Conservation (phyloP, 2,329 filamentous ascomycete species). For the Pseudonectria buxi region DNA sequence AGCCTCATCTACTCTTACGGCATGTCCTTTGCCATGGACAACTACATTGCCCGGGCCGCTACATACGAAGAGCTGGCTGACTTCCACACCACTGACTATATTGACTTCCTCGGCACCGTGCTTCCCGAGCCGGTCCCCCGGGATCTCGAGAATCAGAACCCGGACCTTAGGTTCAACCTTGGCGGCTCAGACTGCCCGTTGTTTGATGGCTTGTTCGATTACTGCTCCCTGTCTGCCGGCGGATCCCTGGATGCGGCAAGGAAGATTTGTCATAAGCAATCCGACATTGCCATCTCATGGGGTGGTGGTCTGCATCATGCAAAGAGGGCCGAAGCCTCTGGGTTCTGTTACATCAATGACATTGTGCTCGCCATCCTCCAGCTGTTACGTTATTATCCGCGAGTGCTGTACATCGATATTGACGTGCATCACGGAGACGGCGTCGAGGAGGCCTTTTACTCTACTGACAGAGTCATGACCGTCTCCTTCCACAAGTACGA, state of each 20-base stretch:
- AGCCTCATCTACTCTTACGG: constrained; percentile 91
- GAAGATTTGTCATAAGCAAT: constrained; percentile 78
- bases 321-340: constrained; percentile 86
- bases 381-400: constrained; percentile 71
- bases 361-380: constrained; percentile 92
- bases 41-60: constrained; percentile 77
- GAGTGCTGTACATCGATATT: constrained; percentile 91
- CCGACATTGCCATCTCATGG: constrained; percentile 97
- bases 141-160: constrained; percentile 58
- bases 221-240: constrained; percentile 88
- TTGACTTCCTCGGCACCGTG: constrained; percentile 76
- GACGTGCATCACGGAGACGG: constrained; percentile 90
- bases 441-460: constrained; percentile 86
- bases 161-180: constrained; percentile 73
- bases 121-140: constrained; percentile 56
- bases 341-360: constrained; percentile 99
- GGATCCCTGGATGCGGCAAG: constrained; percentile 85
- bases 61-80: constrained; percentile 80
- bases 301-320: constrained; percentile 94
- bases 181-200: constrained; percentile 90
- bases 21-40: constrained; percentile 94
- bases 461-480: constrained; percentile 83
- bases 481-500: constrained; percentile 97
- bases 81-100: constrained; percentile 84
- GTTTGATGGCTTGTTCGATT: constrained; percentile 92